A percentile compares a stretch with the other conserved stretches of the same genome.
Conservation (phyloP, 106 monocot genomes). For the Dendrobium officinale region DNA sequence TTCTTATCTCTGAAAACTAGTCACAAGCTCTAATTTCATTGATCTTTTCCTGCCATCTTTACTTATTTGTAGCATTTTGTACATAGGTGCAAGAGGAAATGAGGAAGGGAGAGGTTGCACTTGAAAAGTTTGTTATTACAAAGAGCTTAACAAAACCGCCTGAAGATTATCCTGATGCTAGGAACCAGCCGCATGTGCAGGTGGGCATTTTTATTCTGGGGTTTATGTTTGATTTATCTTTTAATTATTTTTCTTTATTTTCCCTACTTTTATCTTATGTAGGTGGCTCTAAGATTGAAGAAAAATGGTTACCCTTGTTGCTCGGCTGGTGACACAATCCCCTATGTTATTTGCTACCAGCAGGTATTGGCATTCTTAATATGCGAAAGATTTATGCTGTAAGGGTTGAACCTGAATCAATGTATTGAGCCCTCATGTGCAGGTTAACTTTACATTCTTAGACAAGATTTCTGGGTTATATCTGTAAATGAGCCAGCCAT, state of each 20-base stretch:
- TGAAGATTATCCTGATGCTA: slow-evolving; percentile 94
- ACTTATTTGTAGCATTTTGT: not conserved
- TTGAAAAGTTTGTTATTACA: slow-evolving; percentile 83
- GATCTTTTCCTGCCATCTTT: not conserved
- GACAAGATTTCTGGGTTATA: no score
- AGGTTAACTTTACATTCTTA: no score
- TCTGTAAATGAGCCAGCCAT: no score
- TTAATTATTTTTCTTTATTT: not conserved
- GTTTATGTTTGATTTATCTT: not conserved
- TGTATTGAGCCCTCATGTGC: not conserved
- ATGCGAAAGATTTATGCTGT: not conserved
- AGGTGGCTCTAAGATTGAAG: slow-evolving; percentile 89
- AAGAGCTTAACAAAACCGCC: slow-evolving; percentile 89
- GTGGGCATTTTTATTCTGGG: slow-evolving; percentile 20
- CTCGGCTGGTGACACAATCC: slow-evolving; percentile 80
- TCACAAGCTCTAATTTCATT: not conserved
- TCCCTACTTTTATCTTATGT: not conserved
- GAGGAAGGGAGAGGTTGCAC: slow-evolving; percentile 70
- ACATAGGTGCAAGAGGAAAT: slow-evolving; percentile 77
- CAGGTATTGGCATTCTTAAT: slow-evolving; percentile 35
- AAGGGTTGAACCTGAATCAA: not conserved
- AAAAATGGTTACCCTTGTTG: slow-evolving; percentile 70
- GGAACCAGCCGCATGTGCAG: slow-evolving; percentile 97
- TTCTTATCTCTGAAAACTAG: not conserved
- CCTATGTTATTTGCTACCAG: slow-evolving; percentile 86